A percentile compares a stretch with the other conserved stretches of the same genome.
These are phyloP conservation scores for Termitomyces sp. DNA, from an alignment of 768 basidiomycete genomes.

Conservation along the genomic window DNA sequence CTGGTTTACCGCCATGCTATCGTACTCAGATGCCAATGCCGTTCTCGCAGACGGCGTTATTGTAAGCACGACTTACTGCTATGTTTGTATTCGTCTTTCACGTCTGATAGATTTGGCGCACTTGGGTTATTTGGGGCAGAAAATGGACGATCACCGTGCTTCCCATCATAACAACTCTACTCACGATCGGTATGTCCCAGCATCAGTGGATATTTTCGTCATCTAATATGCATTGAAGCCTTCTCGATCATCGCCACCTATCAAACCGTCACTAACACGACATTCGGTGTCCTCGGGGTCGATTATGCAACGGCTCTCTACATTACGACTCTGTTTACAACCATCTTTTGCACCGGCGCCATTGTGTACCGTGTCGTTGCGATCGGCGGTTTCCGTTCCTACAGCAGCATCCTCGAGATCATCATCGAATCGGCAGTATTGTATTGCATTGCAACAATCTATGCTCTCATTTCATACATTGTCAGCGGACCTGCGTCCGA, in stretches of 20 bases:
- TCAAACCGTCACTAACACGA: constrained; percentile 8
- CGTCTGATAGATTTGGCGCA: constrained; percentile 17
- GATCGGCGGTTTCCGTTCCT: constrained; percentile 8
- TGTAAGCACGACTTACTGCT: not conserved
- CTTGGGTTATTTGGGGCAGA: constrained; percentile 18
- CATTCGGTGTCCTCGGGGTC: constrained; percentile 11
- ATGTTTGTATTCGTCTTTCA: no score
- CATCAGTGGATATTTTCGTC: not conserved
- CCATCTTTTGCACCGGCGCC: constrained; percentile 13
- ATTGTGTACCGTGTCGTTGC: constrained; percentile 13
- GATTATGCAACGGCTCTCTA: constrained; percentile 18
- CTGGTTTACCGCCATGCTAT: constrained; percentile 11
- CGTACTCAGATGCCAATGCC: constrained; percentile 12
- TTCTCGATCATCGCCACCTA: constrained; percentile 15
- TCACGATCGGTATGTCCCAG: constrained; percentile 6
- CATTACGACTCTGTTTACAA: constrained; percentile 12
- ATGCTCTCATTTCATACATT: constrained; percentile 14
- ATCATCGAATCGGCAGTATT: constrained; percentile 13
- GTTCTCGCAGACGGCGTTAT: constrained; percentile 13
- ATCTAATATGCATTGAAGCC: not conserved
- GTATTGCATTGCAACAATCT: constrained; percentile 15
- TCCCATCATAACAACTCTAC: constrained; percentile 10
- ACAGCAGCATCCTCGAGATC: constrained; percentile 13
- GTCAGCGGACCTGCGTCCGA: constrained; percentile 10
- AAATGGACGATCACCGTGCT: constrained; percentile 10